Evolutionary conservation across 2,329 filamentous ascomycete genomes (phyloP), one percentile per base, ranked within the genome.

Genomic region (Claviceps africana): DNA sequence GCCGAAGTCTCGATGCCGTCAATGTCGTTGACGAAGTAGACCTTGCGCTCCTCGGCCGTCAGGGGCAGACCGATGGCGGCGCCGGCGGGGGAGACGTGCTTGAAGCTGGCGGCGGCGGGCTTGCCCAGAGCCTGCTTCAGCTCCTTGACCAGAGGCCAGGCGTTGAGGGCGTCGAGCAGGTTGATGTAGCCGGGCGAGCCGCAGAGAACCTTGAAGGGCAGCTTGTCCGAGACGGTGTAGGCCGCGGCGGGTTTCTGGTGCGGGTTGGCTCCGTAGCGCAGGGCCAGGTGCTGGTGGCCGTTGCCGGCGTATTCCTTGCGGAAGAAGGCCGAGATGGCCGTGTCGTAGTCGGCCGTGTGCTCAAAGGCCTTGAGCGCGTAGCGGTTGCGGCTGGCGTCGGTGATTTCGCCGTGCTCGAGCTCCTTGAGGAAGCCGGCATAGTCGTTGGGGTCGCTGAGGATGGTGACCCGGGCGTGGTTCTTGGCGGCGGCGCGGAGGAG

Each of bases 281-380:
- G 83, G 54, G 88, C 75, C 55, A 94, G 66, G 70, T 95, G 83
- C 72, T 96, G 88, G 57, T 81, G 71, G 58, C 90, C 90, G 54
- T 89, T 83, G 57, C 83, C 82, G 53, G 93, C 89, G 66, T 97
- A 98, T 72, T 95, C 85, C 77, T 94, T 91, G 67, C 93, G 86
- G 82, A 98, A 98, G 77, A 95, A 98, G 64, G 87, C 87, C 37
- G 91, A 85, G 67, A 98, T 98, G 61, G 93, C 88, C 44, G 82
- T 79, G 67, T 98, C 93, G 70, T 98, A 98, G 69, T 95, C 89
- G 58, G 93, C 89, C 40, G 93, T 98, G 72, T 97, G 93, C 73
- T 95, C 88, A 65, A 98, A 98, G 17, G 93, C 93, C 79, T 98
- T 98, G 63, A 97, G 81, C 28, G 93, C 91, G 66, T 95, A 96